Percentiles rank a stretch among this genome's conserved stretches.
Conservation (phyloP, 164 flowering plant species). For the Piper betle region DNA sequence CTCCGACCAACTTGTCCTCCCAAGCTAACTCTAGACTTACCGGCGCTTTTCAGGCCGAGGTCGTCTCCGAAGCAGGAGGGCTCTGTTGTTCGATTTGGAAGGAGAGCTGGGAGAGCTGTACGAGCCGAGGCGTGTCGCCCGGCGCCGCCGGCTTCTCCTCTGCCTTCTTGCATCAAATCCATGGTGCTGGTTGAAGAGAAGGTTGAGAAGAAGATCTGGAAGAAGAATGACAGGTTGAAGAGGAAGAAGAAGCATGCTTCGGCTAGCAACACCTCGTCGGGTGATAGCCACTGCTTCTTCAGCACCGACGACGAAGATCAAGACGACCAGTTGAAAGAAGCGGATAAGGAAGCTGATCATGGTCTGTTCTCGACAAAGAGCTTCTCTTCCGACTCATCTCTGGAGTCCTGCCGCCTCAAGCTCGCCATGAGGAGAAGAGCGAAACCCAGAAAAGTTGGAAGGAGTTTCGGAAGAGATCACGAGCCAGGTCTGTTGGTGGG, state of each 20-base stretch:
- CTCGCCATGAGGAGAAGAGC: neutral
- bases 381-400: slow-evolving; percentile 43
- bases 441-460: slow-evolving; percentile 10
- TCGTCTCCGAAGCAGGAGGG: too few species aligned
- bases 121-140: slow-evolving; percentile 28
- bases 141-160: slow-evolving; percentile 26
- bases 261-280: slow-evolving; percentile 4
- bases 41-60: slow-evolving; percentile 15
- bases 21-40: slow-evolving; percentile 10
- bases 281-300: slow-evolving; percentile 22
- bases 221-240: slow-evolving; percentile 6
- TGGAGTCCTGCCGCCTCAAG: neutral
- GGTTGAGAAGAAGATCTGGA: slow-evolving; percentile 1
- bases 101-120: neutral
- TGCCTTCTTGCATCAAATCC: slow-evolving; percentile 3
- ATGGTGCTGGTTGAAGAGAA: neutral
- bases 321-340: too few species aligned
- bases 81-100: too few species aligned
- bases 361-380: slow-evolving; percentile 41
- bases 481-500: neutral
- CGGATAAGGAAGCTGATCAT: slow-evolving; percentile 23
- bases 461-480: neutral
- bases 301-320: slow-evolving; percentile 40
- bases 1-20: slow-evolving; percentile 3
- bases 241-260: slow-evolving; percentile 1